phyloP scores from a whole-genome alignment of 345 rosid genomes.

The Lepidium aucheri region DNA sequence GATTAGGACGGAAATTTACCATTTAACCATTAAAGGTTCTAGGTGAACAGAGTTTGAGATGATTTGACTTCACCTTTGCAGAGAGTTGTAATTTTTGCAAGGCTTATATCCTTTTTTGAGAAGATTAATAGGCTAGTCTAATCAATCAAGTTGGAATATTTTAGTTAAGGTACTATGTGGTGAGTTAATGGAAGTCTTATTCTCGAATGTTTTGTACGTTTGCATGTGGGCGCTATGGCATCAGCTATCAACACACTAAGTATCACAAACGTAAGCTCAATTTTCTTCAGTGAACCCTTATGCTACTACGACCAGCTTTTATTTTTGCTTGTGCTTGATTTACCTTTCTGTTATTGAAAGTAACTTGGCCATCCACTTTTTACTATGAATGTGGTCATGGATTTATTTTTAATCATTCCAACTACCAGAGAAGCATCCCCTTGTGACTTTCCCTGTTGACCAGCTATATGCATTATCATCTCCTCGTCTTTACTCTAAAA shows the following conservation, averaged over 20 bases:
- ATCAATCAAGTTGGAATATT: neutral
- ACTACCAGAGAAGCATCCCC: neutral
- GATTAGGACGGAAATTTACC: neutral
- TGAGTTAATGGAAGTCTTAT: conserved; percentile 22
- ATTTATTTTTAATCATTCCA: neutral
- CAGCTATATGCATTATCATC: neutral
- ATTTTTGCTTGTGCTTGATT: conserved; percentile 1
- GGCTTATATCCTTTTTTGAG: neutral
- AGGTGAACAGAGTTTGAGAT: conserved; percentile 8
- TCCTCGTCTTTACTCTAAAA: neutral
- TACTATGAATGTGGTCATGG: neutral
- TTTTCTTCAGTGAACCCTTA: neutral
- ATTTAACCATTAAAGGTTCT: neutral
- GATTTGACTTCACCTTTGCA: neutral
- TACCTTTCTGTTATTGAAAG: neutral
- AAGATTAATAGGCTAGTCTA: neutral
- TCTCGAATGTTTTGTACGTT: conserved; percentile 28
- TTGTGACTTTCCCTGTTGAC: neutral
- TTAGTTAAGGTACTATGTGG: neutral
- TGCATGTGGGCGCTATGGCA: conserved; percentile 42
- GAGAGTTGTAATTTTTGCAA: neutral
- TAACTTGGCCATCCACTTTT: neutral
- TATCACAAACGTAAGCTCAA: conserved; percentile 92
- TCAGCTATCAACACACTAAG: conserved; percentile 99
- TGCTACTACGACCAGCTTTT: conserved; percentile 7